These are phyloP conservation scores for Alternaria metachromatica DNA, from an alignment of 2,329 filamentous ascomycete species.

Conservation along the genomic window DNA sequence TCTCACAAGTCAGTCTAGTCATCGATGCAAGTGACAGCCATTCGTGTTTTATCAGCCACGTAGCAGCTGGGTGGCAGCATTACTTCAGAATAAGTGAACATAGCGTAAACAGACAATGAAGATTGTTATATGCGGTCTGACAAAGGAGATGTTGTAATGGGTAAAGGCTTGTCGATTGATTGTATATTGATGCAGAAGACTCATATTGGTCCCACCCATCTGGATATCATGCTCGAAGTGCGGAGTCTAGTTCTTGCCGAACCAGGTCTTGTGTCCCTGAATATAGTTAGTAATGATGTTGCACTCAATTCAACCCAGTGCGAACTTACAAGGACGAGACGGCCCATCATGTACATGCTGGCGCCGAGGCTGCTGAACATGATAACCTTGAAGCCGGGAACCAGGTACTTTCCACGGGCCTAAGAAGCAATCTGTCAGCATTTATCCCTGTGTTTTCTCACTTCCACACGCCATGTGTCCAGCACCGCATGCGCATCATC, in stretches of 20 bases:
- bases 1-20: background rate
- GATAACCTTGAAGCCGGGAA: slow-evolving; percentile 72
- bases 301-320: background rate
- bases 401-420: slow-evolving; percentile 68
- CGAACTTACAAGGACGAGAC: slow-evolving; percentile 65
- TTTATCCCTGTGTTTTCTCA: background rate
- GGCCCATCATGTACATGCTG: slow-evolving; percentile 76
- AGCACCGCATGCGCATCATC: background rate
- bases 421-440: slow-evolving; percentile 55
- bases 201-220: slow-evolving; percentile 16
- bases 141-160: slow-evolving; percentile 7
- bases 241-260: slow-evolving; percentile 44
- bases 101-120: background rate
- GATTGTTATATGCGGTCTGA: slow-evolving; percentile 5
- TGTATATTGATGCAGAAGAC: slow-evolving; percentile 39
- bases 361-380: slow-evolving; percentile 69
- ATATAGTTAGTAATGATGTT: slow-evolving; percentile 3
- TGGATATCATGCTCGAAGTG: slow-evolving; percentile 6
- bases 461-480: background rate
- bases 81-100: background rate
- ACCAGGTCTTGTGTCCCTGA: slow-evolving; percentile 80
- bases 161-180: slow-evolving; percentile 34
- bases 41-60: background rate
- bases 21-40: background rate
- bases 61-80: background rate